Conservation (phyloP, 306 rosid species). For the Herpetospermum pedunculosum region DNA sequence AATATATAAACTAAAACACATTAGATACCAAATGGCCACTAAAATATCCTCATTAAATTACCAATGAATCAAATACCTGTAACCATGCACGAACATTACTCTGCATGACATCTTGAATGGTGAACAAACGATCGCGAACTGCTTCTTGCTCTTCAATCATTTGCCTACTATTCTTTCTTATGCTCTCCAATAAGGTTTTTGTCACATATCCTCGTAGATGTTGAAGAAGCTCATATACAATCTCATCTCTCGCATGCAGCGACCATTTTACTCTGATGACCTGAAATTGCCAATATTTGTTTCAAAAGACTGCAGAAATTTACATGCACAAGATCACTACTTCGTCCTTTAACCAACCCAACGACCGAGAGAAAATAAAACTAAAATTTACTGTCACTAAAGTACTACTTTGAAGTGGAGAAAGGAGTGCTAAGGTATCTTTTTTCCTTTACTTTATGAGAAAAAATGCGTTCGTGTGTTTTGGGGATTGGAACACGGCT, state of each 20-base stretch:
- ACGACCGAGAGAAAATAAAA: background rate
- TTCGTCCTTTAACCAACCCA: background rate
- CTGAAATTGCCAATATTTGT: slow-evolving; percentile 22
- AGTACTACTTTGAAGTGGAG: background rate
- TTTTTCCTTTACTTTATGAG: background rate
- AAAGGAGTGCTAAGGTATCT: background rate
- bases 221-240: slow-evolving; percentile 74
- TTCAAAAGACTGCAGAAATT: background rate
- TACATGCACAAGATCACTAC: background rate
- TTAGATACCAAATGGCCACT: background rate
- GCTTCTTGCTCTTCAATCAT: slow-evolving; percentile 99
- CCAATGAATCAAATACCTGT: slow-evolving; percentile 42
- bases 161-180: slow-evolving; percentile 55
- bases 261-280: slow-evolving; percentile 98
- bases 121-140: slow-evolving; percentile 83
- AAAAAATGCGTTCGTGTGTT: background rate
- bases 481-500: background rate
- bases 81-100: slow-evolving; percentile 93
- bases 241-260: slow-evolving; percentile 94
- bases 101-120: slow-evolving; percentile 95
- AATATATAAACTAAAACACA: background rate
- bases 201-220: slow-evolving; percentile 63
- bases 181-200: slow-evolving; percentile 45
- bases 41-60: background rate
- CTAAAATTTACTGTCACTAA: background rate